Evolutionary conservation across 495 filamentous ascomycete genomes (phyloP), one percentile per base, ranked within the genome.

Genomic region (Xylaria bambusicola): DNA sequence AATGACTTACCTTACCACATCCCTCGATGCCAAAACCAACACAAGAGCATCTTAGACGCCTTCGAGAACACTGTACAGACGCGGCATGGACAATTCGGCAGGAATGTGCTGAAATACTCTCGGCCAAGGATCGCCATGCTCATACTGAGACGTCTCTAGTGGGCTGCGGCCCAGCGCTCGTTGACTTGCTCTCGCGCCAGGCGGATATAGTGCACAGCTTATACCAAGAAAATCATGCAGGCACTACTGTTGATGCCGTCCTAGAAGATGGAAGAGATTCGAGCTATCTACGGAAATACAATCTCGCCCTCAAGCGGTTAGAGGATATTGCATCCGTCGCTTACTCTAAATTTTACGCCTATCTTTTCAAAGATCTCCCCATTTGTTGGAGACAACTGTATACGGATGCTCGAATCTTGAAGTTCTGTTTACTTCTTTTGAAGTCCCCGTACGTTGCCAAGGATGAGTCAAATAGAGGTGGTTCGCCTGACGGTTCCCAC

Each of bases 321-420:
- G 73, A 80, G 46, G 78, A 81, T 56, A 46, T 84, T 10, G 58
- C 75, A 2, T 57, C 66, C 0, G 59, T 76, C 38, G 72, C 83
- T 2, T 80, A 80, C 35, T 64, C 73, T 23, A 88, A 89, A 60
- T 80, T 96, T 66, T 88, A 89, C 64, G 83, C 88, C 3, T 94
- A 83, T 59, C 82, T 88, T 4, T 96, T 87, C 74, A 85, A 82
- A 63, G 81, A 91, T 59, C 88, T 96, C 4, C 85, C 91, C 0
- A 49, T 62, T 2, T 88, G 85, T 68, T 97, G 92, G 92, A 80
- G 85, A 15, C 79, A 85, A 50, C 75, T 95, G 12, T 95, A 89
- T 70, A 90, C 87, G 0, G 89, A 94, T 64, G 90, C 89, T 23
- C 85, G 83, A 45, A 81, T 95, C 17, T 68, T 89, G 61, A 86